Percentiles rank a stretch among this genome's conserved stretches.
Evolutionary conservation across 306 rosid species (phyloP).

Genomic region (Cicer judaicum): DNA sequence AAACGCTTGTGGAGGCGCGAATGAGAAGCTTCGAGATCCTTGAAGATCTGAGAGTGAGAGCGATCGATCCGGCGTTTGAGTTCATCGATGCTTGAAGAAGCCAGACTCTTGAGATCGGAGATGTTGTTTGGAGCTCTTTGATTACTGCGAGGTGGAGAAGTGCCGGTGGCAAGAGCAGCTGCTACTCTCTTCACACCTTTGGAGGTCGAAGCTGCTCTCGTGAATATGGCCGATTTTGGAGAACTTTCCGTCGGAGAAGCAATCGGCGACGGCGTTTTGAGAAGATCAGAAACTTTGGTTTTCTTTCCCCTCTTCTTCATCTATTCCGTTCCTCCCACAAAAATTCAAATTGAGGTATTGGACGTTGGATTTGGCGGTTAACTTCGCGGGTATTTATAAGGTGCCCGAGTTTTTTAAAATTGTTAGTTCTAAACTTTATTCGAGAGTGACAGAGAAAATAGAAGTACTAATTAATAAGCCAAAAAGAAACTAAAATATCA

Average conservation of each 20-base stretch:
- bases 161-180: constrained; percentile 42
- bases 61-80: constrained; percentile 77
- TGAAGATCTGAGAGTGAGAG: constrained; percentile 81
- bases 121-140: constrained; percentile 59
- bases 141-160: constrained; percentile 52
- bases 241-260: constrained; percentile 58
- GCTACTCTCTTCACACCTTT: constrained; percentile 52
- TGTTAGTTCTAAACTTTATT: too few species aligned
- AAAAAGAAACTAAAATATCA: too few species aligned
- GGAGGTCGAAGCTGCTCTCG: constrained; percentile 52
- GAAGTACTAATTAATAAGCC: too few species aligned
- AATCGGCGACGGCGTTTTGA: constrained; percentile 61
- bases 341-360: neutral
- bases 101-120: constrained; percentile 71
- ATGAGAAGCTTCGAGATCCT: constrained; percentile 73
- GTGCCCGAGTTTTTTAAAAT: too few species aligned
- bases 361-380: constrained; percentile 20
- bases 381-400: constrained; percentile 30
- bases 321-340: constrained; percentile 24
- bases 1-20: constrained; percentile 83
- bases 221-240: constrained; percentile 63
- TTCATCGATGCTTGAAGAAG: constrained; percentile 67
- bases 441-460: too few species aligned
- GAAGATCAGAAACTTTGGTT: constrained; percentile 59
- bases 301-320: constrained; percentile 66